Percentiles rank a stretch among this genome's conserved stretches.
Evolutionary conservation across 192 early-diverging fungal species (phyloP).

Genomic region (Pilaira anomala): DNA sequence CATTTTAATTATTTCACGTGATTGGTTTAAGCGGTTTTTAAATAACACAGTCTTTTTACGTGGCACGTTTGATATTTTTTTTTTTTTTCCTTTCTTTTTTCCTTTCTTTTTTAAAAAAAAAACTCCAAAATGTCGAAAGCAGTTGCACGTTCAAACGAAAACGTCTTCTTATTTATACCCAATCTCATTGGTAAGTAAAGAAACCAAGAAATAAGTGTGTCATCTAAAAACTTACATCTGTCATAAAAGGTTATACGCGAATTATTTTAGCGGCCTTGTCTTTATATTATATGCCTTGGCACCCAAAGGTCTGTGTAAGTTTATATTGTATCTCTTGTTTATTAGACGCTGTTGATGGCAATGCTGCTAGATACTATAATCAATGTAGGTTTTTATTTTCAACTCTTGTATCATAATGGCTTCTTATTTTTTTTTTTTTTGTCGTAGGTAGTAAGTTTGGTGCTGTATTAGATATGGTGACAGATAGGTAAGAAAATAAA

Average conservation of each 20-base stretch:
- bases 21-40: neutral
- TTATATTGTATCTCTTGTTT: slow-evolving; percentile 87
- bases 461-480: slow-evolving; percentile 98
- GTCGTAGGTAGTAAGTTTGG: slow-evolving; percentile 81
- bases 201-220: neutral
- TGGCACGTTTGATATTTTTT: neutral
- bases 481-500: slow-evolving; percentile 66
- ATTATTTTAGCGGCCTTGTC: slow-evolving; percentile 73
- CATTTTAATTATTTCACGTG: too few relatives aligned
- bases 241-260: slow-evolving; percentile 72
- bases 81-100: slow-evolving; percentile 8
- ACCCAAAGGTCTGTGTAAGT: slow-evolving; percentile 68
- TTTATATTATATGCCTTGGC: slow-evolving; percentile 73
- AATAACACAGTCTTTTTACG: neutral
- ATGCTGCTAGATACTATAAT: slow-evolving; percentile 86
- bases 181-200: slow-evolving; percentile 70
- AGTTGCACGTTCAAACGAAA: slow-evolving; percentile 32
- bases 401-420: too few relatives aligned
- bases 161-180: slow-evolving; percentile 74
- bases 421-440: neutral
- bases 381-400: slow-evolving; percentile 65
- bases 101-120: neutral
- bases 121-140: slow-evolving; percentile 1
- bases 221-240: neutral
- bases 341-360: slow-evolving; percentile 92